Percentiles rank a stretch among this genome's conserved stretches.
Conservation (phyloP, 768 basidiomycete genomes). For the Strobilomyces echinocephalus region DNA sequence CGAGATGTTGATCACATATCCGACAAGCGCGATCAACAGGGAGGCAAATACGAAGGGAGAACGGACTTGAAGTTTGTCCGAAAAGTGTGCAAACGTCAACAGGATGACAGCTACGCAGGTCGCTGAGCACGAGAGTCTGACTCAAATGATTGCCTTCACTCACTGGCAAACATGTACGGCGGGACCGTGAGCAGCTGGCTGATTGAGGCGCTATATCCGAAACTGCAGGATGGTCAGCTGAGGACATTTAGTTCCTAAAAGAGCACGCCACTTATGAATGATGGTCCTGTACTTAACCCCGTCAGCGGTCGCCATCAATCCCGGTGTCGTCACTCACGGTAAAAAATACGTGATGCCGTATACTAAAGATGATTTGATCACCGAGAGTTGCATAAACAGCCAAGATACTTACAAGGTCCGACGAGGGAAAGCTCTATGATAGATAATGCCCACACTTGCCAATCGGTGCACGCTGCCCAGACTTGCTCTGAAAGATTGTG, state of each 20-base stretch:
- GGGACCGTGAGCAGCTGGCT: conserved; percentile 1
- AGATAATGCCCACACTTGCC: conserved; percentile 3
- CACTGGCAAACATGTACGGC: background rate
- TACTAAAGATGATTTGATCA: background rate
- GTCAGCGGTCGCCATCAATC: background rate
- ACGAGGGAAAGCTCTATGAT: background rate
- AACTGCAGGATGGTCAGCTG: background rate
- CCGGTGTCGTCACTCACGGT: background rate
- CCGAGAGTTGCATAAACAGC: background rate
- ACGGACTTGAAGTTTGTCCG: conserved; percentile 1
- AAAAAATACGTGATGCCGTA: conserved; percentile 5
- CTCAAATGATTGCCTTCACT: background rate
- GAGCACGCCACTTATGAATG: background rate
- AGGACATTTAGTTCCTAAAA: too few species aligned
- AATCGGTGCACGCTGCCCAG: conserved; percentile 3
- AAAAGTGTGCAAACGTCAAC: background rate
- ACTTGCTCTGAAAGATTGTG: background rate
- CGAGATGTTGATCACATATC: conserved; percentile 2
- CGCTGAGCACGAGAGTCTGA: background rate
- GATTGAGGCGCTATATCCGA: background rate
- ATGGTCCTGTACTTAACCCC: conserved; percentile 1
- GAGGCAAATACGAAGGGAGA: background rate
- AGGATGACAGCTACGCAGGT: background rate
- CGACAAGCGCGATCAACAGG: background rate
- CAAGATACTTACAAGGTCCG: background rate